These are phyloP conservation scores for Cutaneotrichosporon spelunceum DNA, from an alignment of 1,284 basidiomycete species.

Conservation along the genomic window DNA sequence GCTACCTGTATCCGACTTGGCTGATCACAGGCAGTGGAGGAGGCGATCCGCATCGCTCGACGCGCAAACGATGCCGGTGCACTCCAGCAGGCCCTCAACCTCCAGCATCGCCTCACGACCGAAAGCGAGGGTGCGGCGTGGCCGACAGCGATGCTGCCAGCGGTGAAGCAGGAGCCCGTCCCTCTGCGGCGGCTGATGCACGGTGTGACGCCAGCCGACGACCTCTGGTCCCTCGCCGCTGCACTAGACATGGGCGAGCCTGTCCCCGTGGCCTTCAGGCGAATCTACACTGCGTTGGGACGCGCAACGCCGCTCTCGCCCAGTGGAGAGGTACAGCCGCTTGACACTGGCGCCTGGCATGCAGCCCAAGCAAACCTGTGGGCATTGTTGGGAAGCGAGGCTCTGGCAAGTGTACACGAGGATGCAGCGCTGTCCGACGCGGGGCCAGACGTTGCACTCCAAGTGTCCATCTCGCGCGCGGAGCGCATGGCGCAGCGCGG, in stretches of 20 bases:
- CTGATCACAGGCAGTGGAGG: conserved; percentile 33
- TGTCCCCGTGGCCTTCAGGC: conserved; percentile 39
- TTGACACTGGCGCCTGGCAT: conserved; percentile 41
- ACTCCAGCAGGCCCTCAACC: conserved; percentile 42
- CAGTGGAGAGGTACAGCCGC: conserved; percentile 15
- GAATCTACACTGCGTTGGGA: conserved; percentile 37
- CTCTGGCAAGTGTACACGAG: conserved; percentile 37
- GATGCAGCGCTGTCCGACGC: conserved; percentile 12
- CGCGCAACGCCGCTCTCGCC: neutral
- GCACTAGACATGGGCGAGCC: conserved; percentile 49
- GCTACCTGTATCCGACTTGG: neutral
- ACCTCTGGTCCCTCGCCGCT: conserved; percentile 44
- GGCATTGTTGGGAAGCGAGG: conserved; percentile 32
- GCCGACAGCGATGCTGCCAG: conserved; percentile 19
- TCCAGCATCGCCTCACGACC: conserved; percentile 29
- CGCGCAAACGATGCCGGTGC: conserved; percentile 43
- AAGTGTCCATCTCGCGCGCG: conserved; percentile 14
- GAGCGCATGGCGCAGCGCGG: conserved; percentile 23
- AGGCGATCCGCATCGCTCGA: conserved; percentile 47
- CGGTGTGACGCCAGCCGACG: conserved; percentile 38
- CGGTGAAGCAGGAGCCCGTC: conserved; percentile 26
- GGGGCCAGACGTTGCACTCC: conserved; percentile 14
- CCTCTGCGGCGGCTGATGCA: conserved; percentile 27
- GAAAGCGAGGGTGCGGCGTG: conserved; percentile 26
- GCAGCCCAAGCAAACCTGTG: conserved; percentile 40